Evolutionary conservation across 2,329 filamentous ascomycete genomes (phyloP), one percentile per base, ranked within the genome.

Genomic region (Penicillium olsonii): DNA sequence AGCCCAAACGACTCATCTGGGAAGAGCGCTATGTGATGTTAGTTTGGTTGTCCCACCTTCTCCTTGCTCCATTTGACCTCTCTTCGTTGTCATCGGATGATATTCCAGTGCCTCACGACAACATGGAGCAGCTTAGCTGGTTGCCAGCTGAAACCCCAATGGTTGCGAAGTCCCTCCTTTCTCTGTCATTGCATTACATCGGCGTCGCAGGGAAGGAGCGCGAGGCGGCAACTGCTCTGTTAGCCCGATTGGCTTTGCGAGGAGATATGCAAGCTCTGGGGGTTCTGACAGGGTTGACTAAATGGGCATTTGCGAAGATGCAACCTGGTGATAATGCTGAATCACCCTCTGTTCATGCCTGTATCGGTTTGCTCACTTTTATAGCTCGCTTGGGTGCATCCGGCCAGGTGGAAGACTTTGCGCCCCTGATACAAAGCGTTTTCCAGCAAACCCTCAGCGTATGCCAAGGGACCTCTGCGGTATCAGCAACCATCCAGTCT

Each of bases 31-130:
- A 96, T 65, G 77, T 96, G 15, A 84, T 92, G 37, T 76, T 97
- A 4, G 77, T 96, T 9, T 99, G 94, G 94, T 81, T 92, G 24
- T 88, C 87, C 1, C 88, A 94, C 70, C 75, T 94, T 14, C 77
- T 92, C 50, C 79, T 92, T 26, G 90, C 90, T 1, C 94, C 94
- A 0, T 99, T 99, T 70, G 92, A 96, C 62, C 76, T 99, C 44
- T 81, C 86, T 2, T 91, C 89, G 2, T 92, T 99, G 53, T 96
- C 92, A 1, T 75, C 74, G 11, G 65, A 68, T 26, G 60, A 66
- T 44, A 66, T 72, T 4, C 64, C 66, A 1, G 56, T 72, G 1
- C 71, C 71, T 2, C 62, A 69, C 42, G 59, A 67, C 12, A 68
- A 69, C 44, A 34, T 67, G 17, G 42, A 54, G 12, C 52, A 64